phyloP scores from a whole-genome alignment of 768 basidiomycete species.

The Termitomyces sp. region DNA sequence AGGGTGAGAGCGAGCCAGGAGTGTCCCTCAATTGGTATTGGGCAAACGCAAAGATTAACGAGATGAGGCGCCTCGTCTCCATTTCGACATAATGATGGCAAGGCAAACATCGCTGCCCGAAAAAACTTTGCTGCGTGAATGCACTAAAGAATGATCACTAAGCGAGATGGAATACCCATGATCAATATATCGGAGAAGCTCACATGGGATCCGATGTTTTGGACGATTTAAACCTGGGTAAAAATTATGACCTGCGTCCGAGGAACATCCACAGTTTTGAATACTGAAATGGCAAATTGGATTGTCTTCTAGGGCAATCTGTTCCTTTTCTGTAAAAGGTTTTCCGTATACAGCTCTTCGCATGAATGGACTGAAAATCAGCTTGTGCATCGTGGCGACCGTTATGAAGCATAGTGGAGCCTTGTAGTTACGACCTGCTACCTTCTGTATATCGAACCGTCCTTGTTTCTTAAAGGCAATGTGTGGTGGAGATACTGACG shows the following conservation, averaged over 20 bases:
- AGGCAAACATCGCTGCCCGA: not conserved
- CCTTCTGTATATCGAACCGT: not conserved
- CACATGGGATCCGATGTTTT: not conserved
- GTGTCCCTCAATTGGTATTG: not conserved
- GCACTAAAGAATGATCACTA: not conserved
- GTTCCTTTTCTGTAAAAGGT: not conserved
- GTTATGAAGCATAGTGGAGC: too few species aligned
- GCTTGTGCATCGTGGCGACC: not conserved
- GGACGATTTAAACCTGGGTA: not conserved
- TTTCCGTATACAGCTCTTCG: not conserved
- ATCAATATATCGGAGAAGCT: not conserved
- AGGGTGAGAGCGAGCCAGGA: not conserved
- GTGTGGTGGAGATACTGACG: not conserved
- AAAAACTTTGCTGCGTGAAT: not conserved
- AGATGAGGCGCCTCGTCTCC: not conserved
- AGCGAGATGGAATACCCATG: not conserved
- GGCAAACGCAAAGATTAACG: not conserved
- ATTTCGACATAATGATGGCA: not conserved
- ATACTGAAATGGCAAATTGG: not conserved
- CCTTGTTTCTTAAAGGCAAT: not conserved
- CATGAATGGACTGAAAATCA: not conserved
- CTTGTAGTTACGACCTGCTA: not conserved
- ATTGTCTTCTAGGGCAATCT: not conserved
- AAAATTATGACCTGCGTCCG: conserved; percentile 5
- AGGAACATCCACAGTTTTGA: not conserved